These are phyloP conservation scores for Fusarium sulawesiense DNA, from an alignment of 2,329 filamentous ascomycete genomes.

Conservation along the genomic window DNA sequence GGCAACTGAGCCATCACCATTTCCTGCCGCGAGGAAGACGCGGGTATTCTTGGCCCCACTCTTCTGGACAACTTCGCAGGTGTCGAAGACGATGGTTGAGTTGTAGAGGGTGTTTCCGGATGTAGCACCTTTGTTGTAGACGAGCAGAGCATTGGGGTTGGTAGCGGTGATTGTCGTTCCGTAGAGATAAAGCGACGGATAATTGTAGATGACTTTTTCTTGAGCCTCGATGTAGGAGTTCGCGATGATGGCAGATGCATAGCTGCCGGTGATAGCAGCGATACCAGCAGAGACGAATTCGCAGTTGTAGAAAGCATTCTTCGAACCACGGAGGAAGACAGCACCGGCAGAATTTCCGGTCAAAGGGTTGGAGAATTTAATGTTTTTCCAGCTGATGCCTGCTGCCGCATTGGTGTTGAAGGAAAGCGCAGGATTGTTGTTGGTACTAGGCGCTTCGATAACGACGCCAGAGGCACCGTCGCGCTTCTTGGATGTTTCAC, in stretches of 20 bases:
- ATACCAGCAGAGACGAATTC: constrained; percentile 55
- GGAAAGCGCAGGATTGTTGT: constrained; percentile 5
- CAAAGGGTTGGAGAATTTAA: constrained; percentile 38
- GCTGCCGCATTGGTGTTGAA: constrained; percentile 2
- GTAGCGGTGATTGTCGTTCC: constrained; percentile 56
- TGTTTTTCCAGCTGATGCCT: constrained; percentile 31
- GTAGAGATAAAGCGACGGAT: constrained; percentile 55
- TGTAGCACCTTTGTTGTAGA: constrained; percentile 54
- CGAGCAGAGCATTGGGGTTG: constrained; percentile 43
- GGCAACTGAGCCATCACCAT: constrained; percentile 53
- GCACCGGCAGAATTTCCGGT: not conserved
- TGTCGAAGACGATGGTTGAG: constrained; percentile 57
- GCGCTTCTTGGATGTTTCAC: constrained; percentile 50
- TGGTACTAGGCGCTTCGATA: not conserved
- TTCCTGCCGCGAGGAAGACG: constrained; percentile 57
- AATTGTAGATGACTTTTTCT: fast-evolving
- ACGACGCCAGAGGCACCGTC: constrained; percentile 24
- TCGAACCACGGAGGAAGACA: constrained; percentile 20
- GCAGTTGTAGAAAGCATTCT: constrained; percentile 53
- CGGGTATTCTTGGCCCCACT: constrained; percentile 49
- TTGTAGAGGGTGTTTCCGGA: constrained; percentile 48
- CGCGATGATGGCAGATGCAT: constrained; percentile 54
- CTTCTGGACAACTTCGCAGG: constrained; percentile 50
- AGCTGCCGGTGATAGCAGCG: constrained; percentile 42
- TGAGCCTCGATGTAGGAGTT: constrained; percentile 58